Evolutionary conservation across 352 stramenopile genomes (phyloP).

Genomic region (Phytophthora europaea): DNA sequence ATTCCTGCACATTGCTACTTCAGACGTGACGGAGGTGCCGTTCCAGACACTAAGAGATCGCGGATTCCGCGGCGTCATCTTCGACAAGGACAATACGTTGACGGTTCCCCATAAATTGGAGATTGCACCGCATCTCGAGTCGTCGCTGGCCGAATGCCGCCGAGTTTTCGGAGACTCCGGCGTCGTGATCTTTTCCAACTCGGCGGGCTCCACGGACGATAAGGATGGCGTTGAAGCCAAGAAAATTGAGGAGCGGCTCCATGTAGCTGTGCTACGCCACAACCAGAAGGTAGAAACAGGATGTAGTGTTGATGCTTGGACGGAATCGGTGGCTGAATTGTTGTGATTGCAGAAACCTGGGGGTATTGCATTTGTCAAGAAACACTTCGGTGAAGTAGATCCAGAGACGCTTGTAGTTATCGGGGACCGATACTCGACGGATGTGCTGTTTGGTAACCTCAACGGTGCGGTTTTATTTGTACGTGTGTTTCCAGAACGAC

Average conservation of each 20-base stretch:
- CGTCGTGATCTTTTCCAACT: slow-evolving; percentile 97
- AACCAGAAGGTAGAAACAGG: slow-evolving; percentile 80
- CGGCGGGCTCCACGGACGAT: slow-evolving; percentile 94
- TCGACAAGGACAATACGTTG: slow-evolving; percentile 99
- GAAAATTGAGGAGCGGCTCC: slow-evolving; percentile 83
- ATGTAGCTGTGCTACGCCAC: slow-evolving; percentile 92
- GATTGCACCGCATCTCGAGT: slow-evolving; percentile 81
- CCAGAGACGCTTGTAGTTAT: slow-evolving; percentile 94
- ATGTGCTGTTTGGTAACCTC: slow-evolving; percentile 98
- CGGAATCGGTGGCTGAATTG: neutral
- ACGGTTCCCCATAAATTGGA: slow-evolving; percentile 92
- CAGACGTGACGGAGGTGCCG: slow-evolving; percentile 86
- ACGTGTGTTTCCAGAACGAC: neutral
- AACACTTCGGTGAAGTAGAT: slow-evolving; percentile 85
- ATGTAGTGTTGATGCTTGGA: neutral
- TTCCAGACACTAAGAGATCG: slow-evolving; percentile 80
- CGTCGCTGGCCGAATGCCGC: slow-evolving; percentile 78
- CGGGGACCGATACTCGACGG: slow-evolving; percentile 97
- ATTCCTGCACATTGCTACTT: neutral
- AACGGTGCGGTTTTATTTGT: slow-evolving; percentile 64
- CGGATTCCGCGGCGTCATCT: slow-evolving; percentile 95
- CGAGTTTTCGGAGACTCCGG: slow-evolving; percentile 90
- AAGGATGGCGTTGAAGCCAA: slow-evolving; percentile 79
- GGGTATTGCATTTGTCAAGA: slow-evolving; percentile 88
- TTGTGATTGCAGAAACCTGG: slow-evolving; percentile 85